Evolutionary conservation across 2,329 filamentous ascomycete genomes (phyloP).

Genomic region (Lojkania enalia): DNA sequence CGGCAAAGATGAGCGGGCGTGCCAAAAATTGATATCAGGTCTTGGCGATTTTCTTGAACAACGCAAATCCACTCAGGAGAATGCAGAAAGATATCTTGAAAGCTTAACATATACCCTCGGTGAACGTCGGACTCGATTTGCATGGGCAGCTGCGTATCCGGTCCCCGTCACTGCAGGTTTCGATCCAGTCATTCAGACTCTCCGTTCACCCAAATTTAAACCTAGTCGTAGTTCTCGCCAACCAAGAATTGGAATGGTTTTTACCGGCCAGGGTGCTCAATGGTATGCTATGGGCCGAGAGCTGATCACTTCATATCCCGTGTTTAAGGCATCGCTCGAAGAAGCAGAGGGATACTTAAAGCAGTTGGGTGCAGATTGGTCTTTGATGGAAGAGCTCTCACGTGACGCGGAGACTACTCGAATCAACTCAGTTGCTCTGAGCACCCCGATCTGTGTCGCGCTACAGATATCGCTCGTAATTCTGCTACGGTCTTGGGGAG

Average conservation of each 20-base stretch:
- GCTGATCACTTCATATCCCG: constrained; percentile 12
- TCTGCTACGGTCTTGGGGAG: constrained; percentile 15
- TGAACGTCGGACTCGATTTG: constrained; percentile 22
- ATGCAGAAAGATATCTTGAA: constrained; percentile 33
- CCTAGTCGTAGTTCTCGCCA: constrained; percentile 13
- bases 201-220: constrained; percentile 1
- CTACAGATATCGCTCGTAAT: constrained; percentile 22
- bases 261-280: constrained; percentile 38
- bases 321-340: constrained; percentile 13
- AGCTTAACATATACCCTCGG: constrained; percentile 32
- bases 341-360: constrained; percentile 5
- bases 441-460: constrained; percentile 17
- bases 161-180: constrained; percentile 11
- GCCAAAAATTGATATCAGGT: constrained; percentile 3
- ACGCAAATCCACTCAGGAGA: background rate
- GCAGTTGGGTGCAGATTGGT: constrained; percentile 12
- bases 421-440: constrained; percentile 14
- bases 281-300: constrained; percentile 28
- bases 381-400: constrained; percentile 24
- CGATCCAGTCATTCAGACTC: background rate
- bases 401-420: constrained; percentile 7
- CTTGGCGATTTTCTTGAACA: constrained; percentile 4
- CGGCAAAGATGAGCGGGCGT: constrained; percentile 6
- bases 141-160: constrained; percentile 12
- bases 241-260: constrained; percentile 29